Evolutionary conservation across 306 rosid species (phyloP).

Genomic region (Corylus americana): DNA sequence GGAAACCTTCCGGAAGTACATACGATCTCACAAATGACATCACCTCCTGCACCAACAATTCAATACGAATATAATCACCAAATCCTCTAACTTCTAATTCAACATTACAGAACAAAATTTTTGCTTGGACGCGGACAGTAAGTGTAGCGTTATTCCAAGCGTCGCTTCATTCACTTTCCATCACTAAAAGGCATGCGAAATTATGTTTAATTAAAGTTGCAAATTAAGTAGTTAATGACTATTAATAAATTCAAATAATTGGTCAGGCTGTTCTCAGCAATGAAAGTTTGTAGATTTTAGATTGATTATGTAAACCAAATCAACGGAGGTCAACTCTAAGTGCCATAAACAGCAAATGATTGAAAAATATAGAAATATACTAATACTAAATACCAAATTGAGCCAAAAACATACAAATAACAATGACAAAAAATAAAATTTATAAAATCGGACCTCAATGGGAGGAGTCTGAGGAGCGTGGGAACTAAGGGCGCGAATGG

Average conservation of each 20-base stretch:
- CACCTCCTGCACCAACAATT: conserved; percentile 56
- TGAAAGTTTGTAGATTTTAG: background rate
- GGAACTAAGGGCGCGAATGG: conserved; percentile 66
- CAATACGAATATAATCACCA: background rate
- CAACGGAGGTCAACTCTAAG: background rate
- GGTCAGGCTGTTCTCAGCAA: background rate
- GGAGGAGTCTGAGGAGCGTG: conserved; percentile 78
- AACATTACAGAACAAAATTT: background rate
- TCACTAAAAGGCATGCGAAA: too few species aligned
- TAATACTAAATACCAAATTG: background rate
- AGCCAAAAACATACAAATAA: background rate
- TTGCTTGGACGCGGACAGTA: too few species aligned
- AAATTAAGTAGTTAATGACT: background rate
- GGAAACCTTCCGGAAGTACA: conserved; percentile 98
- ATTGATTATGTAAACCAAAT: background rate
- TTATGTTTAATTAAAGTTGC: background rate
- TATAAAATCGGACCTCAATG: conserved; percentile 42
- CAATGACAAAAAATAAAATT: background rate
- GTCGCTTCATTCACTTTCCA: too few species aligned
- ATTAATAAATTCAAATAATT: background rate
- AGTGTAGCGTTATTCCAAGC: too few species aligned
- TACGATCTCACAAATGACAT: conserved; percentile 76
- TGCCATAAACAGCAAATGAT: background rate
- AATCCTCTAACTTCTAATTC: background rate
- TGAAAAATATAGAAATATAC: background rate